Base-by-base conservation (phyloP, 495 filamentous ascomycete species). In the Xylaria telfairii region DNA sequence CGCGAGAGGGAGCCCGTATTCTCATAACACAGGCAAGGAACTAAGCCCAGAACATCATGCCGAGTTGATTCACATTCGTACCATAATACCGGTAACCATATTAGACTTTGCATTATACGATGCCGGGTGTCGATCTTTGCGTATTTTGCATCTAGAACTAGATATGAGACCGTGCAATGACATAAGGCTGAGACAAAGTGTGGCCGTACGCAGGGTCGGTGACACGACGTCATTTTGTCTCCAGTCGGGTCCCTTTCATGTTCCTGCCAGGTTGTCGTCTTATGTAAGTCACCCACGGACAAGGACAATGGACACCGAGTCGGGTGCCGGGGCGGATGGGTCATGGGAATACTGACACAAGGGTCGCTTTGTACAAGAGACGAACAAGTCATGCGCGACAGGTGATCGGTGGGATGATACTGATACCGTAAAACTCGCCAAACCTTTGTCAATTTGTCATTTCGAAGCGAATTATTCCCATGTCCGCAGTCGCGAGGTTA, bases 381-480 rank as follows among this genome's bases (percentile, higher is more conserved):
- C 59, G 26, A 46, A 63, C 60, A 39, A 46, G 60, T 46, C 39
- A 46, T 44, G 60, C 17, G 37, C 37, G 17, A 63, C 39, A 30
- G 39, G 37, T 41, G 12, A 30, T 63, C 15, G 26, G 24, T 61
- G 21, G 24, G 6, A 46, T 63, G 41, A 63, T n/a, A 30, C 51
- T 63, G 41, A 63, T n/a, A 30, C 51, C 24, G 51, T 54, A 46
- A 30, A 15, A 15, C 34, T 15, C 9, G 57, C 34, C 4, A 46
- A 42, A 12, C n/a, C n/a, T n/a, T n/a, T n/a, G n/a, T n/a, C n/a
- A n/a, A 63, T 63, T 63, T 63, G 60, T 63, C 60, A 63, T 46
- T 24, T 63, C 41, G 24, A 46, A 39, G 26, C 41, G 24, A 44
- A 24, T 44, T 47, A 54, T 30, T 46, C 39, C 15, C 39, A 21